Evolutionary conservation across 306 rosid genomes (phyloP), one percentile per base, ranked within the genome.

Genomic region (Cajanus cajan): DNA sequence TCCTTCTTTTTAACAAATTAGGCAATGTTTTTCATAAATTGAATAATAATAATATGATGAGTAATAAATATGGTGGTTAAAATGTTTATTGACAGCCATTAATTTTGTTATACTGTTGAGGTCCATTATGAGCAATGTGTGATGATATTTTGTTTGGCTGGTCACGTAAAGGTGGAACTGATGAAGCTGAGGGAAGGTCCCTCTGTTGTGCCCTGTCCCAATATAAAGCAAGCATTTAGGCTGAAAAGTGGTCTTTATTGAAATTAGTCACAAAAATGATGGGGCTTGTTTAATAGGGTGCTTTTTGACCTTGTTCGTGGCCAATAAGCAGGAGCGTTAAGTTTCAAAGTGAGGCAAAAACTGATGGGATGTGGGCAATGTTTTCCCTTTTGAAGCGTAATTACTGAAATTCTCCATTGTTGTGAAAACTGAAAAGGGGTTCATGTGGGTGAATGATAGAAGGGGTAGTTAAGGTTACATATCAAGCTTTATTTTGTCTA

Each of bases 101-200:
- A 28, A 28, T 28, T 28, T 28, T 28, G 2, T 3, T 28, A 28
- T 3, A 28, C 31, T 28, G 2, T 28, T 28, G 31, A 3, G n/a
- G n/a, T n/a, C n/a, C 31, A 28, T 1, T 28, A 28, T 28, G 2
- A 34, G 36, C 1, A 44, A 63, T 39, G 16, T 6, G 50, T 41
- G 19, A 33, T 61, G 65, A 48, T 71, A 11, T 15, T 10, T 10
- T 68, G 0, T 22, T 13, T 50, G 50, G 16, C 18, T 34, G 67
- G 77, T 75, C 90, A 71, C 73, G 28, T 74, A 86, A 89, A 87
- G 89, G 48, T 81, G 82, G 73, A 81, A 79, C 89, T 81, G 76
- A 19, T 37, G 0, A 63, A 79, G 78, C 83, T 78, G 21, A 45
- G 63, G 64, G 73, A 22, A 45, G 80, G 59, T 19, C 58, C 82